A percentile compares a stretch with the other conserved stretches of the same genome.
Conservation (phyloP, 441 rosid species). For the Aquilaria agallochum region DNA sequence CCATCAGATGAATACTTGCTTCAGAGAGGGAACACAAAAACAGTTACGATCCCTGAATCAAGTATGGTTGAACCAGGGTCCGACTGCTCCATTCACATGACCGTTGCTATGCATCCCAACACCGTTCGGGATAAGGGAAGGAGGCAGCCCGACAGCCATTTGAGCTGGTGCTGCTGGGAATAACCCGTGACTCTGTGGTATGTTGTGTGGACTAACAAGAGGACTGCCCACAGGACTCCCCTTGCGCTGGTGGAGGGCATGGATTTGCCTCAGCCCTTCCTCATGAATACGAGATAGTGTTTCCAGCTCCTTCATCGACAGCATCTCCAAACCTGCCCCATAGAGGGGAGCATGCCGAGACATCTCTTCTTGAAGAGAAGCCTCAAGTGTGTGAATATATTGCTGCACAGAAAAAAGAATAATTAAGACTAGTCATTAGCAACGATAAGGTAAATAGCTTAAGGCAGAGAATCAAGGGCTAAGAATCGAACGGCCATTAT, state of each 20-base stretch:
- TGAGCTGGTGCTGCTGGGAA: conserved; percentile 69
- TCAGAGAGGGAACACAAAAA: conserved; percentile 1
- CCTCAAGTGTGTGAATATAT: conserved; percentile 76
- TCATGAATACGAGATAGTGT: conserved; percentile 90
- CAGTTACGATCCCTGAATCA: conserved; percentile 23
- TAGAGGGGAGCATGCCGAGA: conserved; percentile 94
- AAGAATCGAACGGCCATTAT: too few species aligned
- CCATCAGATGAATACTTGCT: conserved; percentile 18
- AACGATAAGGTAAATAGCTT: neutral
- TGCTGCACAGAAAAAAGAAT: conserved; percentile 48
- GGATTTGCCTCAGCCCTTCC: conserved; percentile 93
- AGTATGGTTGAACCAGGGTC: conserved; percentile 90
- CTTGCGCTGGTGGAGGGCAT: conserved; percentile 69
- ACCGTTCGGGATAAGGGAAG: conserved; percentile 69
- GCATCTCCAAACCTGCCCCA: conserved; percentile 89
- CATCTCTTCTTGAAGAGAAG: conserved; percentile 89
- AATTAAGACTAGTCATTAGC: neutral
- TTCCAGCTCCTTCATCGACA: conserved; percentile 89
- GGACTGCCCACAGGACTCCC: conserved; percentile 80
- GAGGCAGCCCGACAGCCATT: conserved; percentile 78
- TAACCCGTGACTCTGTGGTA: conserved; percentile 65
- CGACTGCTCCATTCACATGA: conserved; percentile 71
- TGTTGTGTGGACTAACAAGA: conserved; percentile 50
- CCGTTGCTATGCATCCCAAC: conserved; percentile 71
- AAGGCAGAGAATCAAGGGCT: neutral